Conservation (phyloP, 225 moss, liverwort and hornwort genomes). For the Neckera pumila region DNA sequence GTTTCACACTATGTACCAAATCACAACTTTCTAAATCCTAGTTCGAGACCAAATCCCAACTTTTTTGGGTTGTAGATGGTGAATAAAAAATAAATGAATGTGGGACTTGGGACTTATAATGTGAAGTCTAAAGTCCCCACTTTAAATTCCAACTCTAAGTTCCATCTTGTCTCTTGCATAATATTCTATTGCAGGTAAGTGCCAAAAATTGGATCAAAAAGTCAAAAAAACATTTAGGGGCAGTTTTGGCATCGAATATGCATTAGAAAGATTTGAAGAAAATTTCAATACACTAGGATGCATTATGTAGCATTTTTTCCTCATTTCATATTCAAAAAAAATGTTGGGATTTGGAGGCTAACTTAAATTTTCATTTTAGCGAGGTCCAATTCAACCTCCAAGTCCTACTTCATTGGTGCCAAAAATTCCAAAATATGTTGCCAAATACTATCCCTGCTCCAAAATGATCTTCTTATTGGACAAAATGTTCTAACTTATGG, state of each 20-base stretch:
- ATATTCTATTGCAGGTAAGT: not conserved
- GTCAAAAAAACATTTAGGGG: not conserved
- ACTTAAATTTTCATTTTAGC: not conserved
- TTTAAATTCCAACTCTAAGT: too few species aligned
- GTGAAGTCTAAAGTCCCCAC: not conserved
- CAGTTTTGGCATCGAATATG: not conserved
- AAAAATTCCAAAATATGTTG: not conserved
- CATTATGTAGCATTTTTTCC: too few species aligned
- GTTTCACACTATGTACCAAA: not conserved
- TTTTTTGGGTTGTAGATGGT: not conserved
- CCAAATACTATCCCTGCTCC: too few species aligned
- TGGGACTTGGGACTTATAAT: not conserved
- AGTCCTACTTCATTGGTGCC: not conserved
- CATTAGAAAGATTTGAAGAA: not conserved
- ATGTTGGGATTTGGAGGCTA: too few species aligned
- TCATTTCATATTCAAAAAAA: not conserved
- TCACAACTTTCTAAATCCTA: not conserved
- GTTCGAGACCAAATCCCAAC: not conserved
- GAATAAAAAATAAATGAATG: too few species aligned
- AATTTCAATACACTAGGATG: accelerated
- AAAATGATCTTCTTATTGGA: too few species aligned
- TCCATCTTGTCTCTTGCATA: too few species aligned
- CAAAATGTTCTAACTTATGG: too few species aligned
- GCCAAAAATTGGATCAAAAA: not conserved
- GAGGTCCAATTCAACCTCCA: accelerated